phyloP scores from a whole-genome alignment of 1,284 basidiomycete genomes.

The Fistulinella cinereoalba region DNA sequence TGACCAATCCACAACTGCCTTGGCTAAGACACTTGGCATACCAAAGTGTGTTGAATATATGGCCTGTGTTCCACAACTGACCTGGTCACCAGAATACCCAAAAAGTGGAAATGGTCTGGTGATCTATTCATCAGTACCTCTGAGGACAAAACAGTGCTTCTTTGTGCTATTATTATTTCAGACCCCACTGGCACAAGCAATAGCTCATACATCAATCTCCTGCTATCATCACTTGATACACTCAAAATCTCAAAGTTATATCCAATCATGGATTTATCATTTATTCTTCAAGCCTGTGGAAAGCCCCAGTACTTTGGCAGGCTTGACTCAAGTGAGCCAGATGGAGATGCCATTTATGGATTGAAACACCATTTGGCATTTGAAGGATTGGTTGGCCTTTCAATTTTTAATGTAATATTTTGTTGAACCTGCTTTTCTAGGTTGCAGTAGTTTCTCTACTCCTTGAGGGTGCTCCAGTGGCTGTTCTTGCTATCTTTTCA shows the following conservation, averaged over 20 bases:
- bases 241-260: constrained; percentile 49
- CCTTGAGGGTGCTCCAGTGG: constrained; percentile 43
- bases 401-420: background rate
- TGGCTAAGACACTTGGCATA: constrained; percentile 19
- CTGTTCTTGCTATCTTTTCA: constrained; percentile 46
- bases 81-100: constrained; percentile 22
- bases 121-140: constrained; percentile 36
- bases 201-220: constrained; percentile 50
- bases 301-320: constrained; percentile 50
- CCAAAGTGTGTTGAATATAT: constrained; percentile 20
- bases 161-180: constrained; percentile 49
- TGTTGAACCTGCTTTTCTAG: constrained; percentile 34
- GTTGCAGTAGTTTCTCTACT: constrained; percentile 47
- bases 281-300: constrained; percentile 48
- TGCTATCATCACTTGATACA: constrained; percentile 39
- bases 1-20: constrained; percentile 2
- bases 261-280: constrained; percentile 42
- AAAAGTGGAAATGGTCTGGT: constrained; percentile 53
- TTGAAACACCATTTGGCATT: constrained; percentile 47
- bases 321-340: constrained; percentile 39
- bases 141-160: constrained; percentile 35
- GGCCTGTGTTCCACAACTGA: constrained; percentile 5
- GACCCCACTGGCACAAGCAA: constrained; percentile 42
- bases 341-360: constrained; percentile 41
- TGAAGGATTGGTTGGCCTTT: constrained; percentile 41